A percentile compares a stretch with the other conserved stretches of the same genome.
phyloP scores from a whole-genome alignment of 768 basidiomycete species.

The Lyophyllum shimeji region DNA sequence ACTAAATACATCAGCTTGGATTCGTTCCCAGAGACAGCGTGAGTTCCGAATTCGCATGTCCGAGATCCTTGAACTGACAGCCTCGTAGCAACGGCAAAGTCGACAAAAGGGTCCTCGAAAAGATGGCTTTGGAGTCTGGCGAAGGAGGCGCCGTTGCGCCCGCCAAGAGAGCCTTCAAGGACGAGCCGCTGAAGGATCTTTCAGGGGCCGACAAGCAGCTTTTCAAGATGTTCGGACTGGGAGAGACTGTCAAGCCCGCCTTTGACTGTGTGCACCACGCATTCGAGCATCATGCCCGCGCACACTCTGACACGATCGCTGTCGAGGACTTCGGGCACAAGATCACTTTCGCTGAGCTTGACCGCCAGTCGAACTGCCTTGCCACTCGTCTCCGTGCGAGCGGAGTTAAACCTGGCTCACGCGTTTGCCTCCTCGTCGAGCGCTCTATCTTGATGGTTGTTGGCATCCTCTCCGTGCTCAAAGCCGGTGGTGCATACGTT shows the following conservation, averaged over 20 bases:
- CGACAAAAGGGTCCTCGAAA: constrained; percentile 41
- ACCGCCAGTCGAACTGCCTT: constrained; percentile 45
- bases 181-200: constrained; percentile 22
- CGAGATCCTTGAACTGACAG: neutral
- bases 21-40: constrained; percentile 53
- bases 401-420: constrained; percentile 45
- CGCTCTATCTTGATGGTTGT: constrained; percentile 54
- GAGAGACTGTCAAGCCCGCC: constrained; percentile 33
- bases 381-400: constrained; percentile 39
- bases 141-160: neutral
- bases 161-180: constrained; percentile 11
- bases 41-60: neutral
- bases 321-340: constrained; percentile 48
- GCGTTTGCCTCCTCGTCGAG: constrained; percentile 54
- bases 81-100: constrained; percentile 12
- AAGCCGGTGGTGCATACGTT: constrained; percentile 57
- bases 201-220: constrained; percentile 39
- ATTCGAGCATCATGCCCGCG: constrained; percentile 43
- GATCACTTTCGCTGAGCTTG: constrained; percentile 52
- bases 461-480: constrained; percentile 54
- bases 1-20: constrained; percentile 40
- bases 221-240: constrained; percentile 48
- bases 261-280: constrained; percentile 56
- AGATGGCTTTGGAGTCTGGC: constrained; percentile 29
- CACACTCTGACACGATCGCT: constrained; percentile 41